A percentile compares a stretch with the other conserved stretches of the same genome.
Evolutionary conservation across 306 rosid genomes (phyloP).

Genomic region (Spatholobus suberectus): DNA sequence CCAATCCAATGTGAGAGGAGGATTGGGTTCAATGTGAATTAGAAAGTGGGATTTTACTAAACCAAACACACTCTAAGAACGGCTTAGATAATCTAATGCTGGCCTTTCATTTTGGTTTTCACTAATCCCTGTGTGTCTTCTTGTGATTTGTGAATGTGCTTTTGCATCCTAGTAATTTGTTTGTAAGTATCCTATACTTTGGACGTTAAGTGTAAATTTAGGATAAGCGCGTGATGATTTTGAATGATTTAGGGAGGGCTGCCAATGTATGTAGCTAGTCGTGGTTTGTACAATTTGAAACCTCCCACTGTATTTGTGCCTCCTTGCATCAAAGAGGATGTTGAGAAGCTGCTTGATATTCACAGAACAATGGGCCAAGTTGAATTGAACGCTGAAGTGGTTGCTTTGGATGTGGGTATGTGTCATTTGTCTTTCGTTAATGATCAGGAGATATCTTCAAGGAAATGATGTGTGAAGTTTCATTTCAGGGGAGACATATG

Average conservation of each 20-base stretch:
- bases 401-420: constrained; percentile 90
- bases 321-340: constrained; percentile 87
- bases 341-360: constrained; percentile 84
- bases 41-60: no score
- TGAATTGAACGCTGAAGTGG: constrained; percentile 79
- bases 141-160: background rate
- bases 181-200: constrained; percentile 5
- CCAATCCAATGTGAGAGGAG: no score
- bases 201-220: constrained; percentile 10
- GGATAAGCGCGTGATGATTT: constrained; percentile 15
- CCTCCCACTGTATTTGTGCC: constrained; percentile 95
- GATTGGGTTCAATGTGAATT: no score
- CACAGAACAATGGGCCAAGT: constrained; percentile 87
- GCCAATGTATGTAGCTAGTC: constrained; percentile 94
- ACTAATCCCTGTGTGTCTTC: background rate
- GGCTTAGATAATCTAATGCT: background rate
- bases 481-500: constrained; percentile 92
- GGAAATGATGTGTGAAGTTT: constrained; percentile 41
- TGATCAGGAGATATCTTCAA: constrained; percentile 1
- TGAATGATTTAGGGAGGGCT: constrained; percentile 80
- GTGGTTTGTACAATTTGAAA: constrained; percentile 83
- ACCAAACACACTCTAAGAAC: background rate
- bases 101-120: constrained; percentile 19
- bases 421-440: constrained; percentile 38
- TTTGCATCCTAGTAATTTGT: constrained; percentile 6